Evolutionary conservation across 2,329 filamentous ascomycete genomes (phyloP), one percentile per base, ranked within the genome.

Genomic region (Alternaria solani): DNA sequence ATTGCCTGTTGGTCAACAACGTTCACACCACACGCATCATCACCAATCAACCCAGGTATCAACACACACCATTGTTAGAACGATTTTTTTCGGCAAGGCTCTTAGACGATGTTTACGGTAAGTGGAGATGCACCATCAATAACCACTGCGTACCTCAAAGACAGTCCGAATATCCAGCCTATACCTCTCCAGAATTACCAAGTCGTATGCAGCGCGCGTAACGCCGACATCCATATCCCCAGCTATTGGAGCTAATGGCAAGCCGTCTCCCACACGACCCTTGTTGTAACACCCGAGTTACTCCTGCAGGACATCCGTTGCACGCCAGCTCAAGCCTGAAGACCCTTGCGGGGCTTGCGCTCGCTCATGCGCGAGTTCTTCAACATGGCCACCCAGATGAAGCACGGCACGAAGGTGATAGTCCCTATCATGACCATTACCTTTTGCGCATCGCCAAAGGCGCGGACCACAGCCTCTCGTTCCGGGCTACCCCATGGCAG

Each of bases 401-500:
- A 59, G 36, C 64, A 68, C 2, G 67, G 60, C 8, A 71, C 63
- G 54, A 75, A 68, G 26, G 73, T 66, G 30, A 63, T 65, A 30
- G 68, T 70, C 5, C 70, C 73, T 7, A 73, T 66, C 61, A 75
- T 69, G 1, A 73, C 52, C 73, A 78, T 77, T 32, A 66, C 51
- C 43, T 62, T 69, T 59, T 78, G 77, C 7, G 69, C 67, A 54
- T 71, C 67, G 9, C 61, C 65, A 42, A 78, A 80, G 2, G 76
- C 74, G n/a, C 57, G 51, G 7, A 73, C 59, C 49, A 78, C 72
- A 7, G 74, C 78, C 5, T 78, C 69, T 6, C 87, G 74, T 25
- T 81, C 82, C 0, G 80, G 75, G 2, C 75, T 82, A 1, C 85
- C 86, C 34, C 80, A 66, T 0, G 78, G 74, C 64, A 86, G 87